A percentile compares a stretch with the other conserved stretches of the same genome.
Evolutionary conservation across 2,329 filamentous ascomycete genomes (phyloP).

Genomic region (Penicillium sp.): DNA sequence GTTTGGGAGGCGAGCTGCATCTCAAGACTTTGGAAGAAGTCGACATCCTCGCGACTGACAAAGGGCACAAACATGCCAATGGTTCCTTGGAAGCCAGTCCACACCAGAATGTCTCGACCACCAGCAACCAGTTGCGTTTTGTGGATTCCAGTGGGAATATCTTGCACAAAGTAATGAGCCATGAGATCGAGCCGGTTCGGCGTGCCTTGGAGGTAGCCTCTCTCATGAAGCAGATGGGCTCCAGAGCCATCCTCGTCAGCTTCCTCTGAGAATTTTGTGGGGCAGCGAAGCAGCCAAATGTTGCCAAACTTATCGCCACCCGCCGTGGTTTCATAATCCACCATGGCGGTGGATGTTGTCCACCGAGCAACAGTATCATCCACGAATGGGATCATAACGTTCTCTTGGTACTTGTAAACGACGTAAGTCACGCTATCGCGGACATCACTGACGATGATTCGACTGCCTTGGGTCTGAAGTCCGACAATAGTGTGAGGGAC

Average conservation of each 20-base stretch:
- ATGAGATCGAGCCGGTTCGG: conserved; percentile 78
- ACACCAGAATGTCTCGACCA: conserved; percentile 83
- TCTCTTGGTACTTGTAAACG: conserved; percentile 87
- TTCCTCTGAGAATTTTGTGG: conserved; percentile 76
- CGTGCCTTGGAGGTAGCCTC: conserved; percentile 82
- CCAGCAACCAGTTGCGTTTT: conserved; percentile 87
- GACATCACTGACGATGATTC: conserved; percentile 87
- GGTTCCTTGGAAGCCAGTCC: conserved; percentile 91
- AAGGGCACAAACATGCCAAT: conserved; percentile 92
- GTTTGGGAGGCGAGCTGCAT: conserved; percentile 81
- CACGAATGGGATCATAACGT: conserved; percentile 85
- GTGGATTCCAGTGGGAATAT: conserved; percentile 83
- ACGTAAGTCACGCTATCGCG: conserved; percentile 88
- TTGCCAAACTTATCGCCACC: conserved; percentile 98
- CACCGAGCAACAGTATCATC: conserved; percentile 86
- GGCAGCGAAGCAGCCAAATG: conserved; percentile 84
- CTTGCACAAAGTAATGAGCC: conserved; percentile 83
- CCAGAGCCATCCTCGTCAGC: conserved; percentile 89
- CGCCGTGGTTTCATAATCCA: conserved; percentile 93
- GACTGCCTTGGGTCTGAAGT: conserved; percentile 81
- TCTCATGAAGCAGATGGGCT: conserved; percentile 82
- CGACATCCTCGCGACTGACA: conserved; percentile 81
- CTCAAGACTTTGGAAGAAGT: conserved; percentile 95
- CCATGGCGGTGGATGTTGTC: conserved; percentile 87
- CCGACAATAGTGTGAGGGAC: conserved; percentile 78